phyloP scores from a whole-genome alignment of 495 filamentous ascomycete species.

The Wilcoxina mikolae region DNA sequence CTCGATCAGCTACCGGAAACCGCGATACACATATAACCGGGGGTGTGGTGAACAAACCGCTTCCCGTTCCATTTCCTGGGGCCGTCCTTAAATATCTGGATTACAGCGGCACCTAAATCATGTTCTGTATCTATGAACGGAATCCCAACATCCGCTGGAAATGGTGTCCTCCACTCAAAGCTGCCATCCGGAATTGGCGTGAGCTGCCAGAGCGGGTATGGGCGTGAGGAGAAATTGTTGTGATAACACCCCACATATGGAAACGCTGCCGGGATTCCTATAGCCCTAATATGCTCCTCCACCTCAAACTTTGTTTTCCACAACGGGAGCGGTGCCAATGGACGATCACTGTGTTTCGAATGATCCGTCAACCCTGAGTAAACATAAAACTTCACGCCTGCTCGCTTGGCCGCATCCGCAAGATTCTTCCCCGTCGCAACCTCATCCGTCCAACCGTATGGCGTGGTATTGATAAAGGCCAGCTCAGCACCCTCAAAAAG shows the following conservation, averaged over 20 bases:
- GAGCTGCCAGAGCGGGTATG: slow-evolving; percentile 83
- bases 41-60: slow-evolving; percentile 17
- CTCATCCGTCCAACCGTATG: slow-evolving; percentile 76
- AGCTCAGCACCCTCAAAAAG: slow-evolving; percentile 72
- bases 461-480: slow-evolving; percentile 95
- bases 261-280: slow-evolving; percentile 75
- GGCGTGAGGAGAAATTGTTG: slow-evolving; percentile 93
- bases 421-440: slow-evolving; percentile 69
- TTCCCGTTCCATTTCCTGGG: slow-evolving; percentile 70
- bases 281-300: slow-evolving; percentile 74
- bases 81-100: slow-evolving; percentile 94
- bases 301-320: slow-evolving; percentile 87
- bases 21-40: neutral
- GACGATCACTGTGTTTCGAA: slow-evolving; percentile 37
- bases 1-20: neutral
- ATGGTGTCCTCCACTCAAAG: slow-evolving; percentile 89
- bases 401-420: slow-evolving; percentile 75
- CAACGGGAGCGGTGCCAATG: slow-evolving; percentile 45
- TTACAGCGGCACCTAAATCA: slow-evolving; percentile 82
- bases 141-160: slow-evolving; percentile 70
- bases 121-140: slow-evolving; percentile 98
- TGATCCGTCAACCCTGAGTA: slow-evolving; percentile 97
- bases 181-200: slow-evolving; percentile 51
- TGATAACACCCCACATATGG: slow-evolving; percentile 96
- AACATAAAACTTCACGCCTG: slow-evolving; percentile 77